Percentiles rank a stretch among this genome's conserved stretches.
phyloP scores from a whole-genome alignment of 768 basidiomycete species.

The Stropharia rugosoannulata region DNA sequence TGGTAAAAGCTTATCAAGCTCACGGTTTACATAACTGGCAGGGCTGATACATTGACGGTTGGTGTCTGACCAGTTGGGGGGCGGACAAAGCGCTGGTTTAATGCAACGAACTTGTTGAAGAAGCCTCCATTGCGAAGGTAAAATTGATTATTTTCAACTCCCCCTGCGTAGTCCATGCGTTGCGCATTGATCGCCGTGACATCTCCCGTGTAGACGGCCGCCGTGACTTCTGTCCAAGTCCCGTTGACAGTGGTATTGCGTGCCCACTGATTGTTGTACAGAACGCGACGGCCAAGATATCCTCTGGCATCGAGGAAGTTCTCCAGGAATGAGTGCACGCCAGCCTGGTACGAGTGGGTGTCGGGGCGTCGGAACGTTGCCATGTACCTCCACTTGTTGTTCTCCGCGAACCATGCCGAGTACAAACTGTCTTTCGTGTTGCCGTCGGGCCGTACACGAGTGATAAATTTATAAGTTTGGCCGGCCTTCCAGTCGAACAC shows the following conservation, averaged over 20 bases:
- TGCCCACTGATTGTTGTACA: conserved; percentile 14
- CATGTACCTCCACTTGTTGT: conserved; percentile 11
- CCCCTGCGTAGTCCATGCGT: conserved; percentile 12
- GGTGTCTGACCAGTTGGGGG: conserved; percentile 6
- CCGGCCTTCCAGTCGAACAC: conserved; percentile 14
- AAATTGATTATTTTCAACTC: conserved; percentile 3
- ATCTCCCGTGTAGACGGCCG: conserved; percentile 9
- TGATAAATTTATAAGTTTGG: conserved; percentile 17
- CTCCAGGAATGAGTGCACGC: conserved; percentile 13
- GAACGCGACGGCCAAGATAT: conserved; percentile 9
- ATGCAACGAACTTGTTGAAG: conserved; percentile 4
- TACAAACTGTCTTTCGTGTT: conserved; percentile 7
- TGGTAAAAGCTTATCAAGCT: no score
- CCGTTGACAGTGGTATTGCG: conserved; percentile 10
- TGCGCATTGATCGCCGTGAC: conserved; percentile 7
- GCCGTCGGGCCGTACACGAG: conserved; percentile 15
- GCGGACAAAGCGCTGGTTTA: conserved; percentile 8
- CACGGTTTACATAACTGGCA: background rate
- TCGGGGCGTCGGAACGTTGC: conserved; percentile 14
- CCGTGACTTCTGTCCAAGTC: conserved; percentile 12
- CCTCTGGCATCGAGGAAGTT: conserved; percentile 13
- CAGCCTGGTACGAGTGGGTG: conserved; percentile 12
- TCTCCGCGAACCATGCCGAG: conserved; percentile 15
- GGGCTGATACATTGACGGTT: conserved; percentile 5
- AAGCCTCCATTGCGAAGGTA: conserved; percentile 13